A percentile compares a stretch with the other conserved stretches of the same genome.
These are phyloP conservation scores for Aspergillus bertholletiae DNA, from an alignment of 495 filamentous ascomycete species.

Conservation along the genomic window DNA sequence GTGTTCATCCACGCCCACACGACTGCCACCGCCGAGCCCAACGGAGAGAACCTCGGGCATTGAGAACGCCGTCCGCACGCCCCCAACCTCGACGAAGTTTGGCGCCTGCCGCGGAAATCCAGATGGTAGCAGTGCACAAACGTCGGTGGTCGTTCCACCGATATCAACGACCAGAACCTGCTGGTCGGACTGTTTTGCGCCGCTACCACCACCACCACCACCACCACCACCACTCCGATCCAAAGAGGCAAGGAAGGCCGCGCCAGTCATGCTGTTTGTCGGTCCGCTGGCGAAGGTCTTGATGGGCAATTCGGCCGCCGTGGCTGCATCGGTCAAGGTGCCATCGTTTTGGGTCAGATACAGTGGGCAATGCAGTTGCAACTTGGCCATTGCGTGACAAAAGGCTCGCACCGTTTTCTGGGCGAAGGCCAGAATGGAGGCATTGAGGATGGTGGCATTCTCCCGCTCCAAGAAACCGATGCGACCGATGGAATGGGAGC, in stretches of 20 bases:
- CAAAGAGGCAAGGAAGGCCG: conserved; percentile 32
- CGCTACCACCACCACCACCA: too few relatives aligned
- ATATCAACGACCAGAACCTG: conserved; percentile 9
- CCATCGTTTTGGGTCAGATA: conserved; percentile 54
- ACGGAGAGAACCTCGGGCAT: conserved; percentile 52
- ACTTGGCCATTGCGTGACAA: conserved; percentile 34
- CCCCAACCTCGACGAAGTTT: conserved; percentile 36
- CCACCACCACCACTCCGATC: conserved; percentile 5
- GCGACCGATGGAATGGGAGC: conserved; percentile 38
- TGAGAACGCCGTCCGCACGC: conserved; percentile 50
- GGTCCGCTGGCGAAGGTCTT: conserved; percentile 47
- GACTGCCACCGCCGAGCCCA: conserved; percentile 52
- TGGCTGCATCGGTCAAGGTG: conserved; percentile 41
- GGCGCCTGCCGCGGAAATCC: conserved; percentile 54
- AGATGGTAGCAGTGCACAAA: conserved; percentile 47
- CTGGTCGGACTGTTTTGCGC: not conserved
- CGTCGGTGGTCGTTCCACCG: conserved; percentile 55
- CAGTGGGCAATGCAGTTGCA: conserved; percentile 41
- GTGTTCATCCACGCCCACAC: conserved; percentile 35
- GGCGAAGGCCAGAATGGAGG: conserved; percentile 42
- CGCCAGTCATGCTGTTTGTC: conserved; percentile 51
- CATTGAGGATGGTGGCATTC: conserved; percentile 54
- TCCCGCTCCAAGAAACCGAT: conserved; percentile 50
- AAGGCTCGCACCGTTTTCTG: conserved; percentile 43
- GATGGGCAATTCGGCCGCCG: conserved; percentile 44